Base-by-base conservation (phyloP, 371 early-diverging fungal species). In the Saksenaea vasiformis region DNA sequence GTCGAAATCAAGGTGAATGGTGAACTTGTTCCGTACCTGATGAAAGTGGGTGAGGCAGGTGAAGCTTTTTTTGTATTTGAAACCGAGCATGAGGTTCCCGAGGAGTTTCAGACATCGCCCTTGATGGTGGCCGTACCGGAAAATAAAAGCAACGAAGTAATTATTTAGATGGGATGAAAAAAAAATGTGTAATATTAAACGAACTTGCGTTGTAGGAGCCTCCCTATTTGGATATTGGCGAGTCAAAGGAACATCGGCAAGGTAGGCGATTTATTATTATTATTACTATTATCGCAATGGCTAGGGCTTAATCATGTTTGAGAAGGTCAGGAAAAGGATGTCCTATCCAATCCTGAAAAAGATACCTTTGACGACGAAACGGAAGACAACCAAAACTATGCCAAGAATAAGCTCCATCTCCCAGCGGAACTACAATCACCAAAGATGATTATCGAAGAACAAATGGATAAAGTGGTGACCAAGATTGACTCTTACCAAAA, bases 21-120 rank as follows among this genome's bases (percentile, higher is more conserved):
- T 37, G 69, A 84, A 58, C 62, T 77, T 0, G 86, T 90, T 26
- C 89, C 93, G 66, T 86, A 95, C 65, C 84, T 85, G 24, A 99
- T 99, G 98, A 98, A 96, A 68, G 89, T 99, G 2, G 98, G 99
- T 27, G 97, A 97, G 57, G 94, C 96, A 36, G 99, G 99, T 26
- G 99, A 99, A 74, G 94, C 97, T 1, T 99, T 96, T 73, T 99
- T 99, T 82, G 98, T 99, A 8, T 87, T 95, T 58, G 93, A 94
- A 72, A 88, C 95, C 10, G 92, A 93, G 36, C 88, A 87, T 62
- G 85, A 92, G 26, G 95, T 95, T 2, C 95, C 96, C 26, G 87
- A 89, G 59, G 95, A 95, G 67, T 93, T 93, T 66, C 94, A 91
- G 58, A 97, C 97, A 0, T 94, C 95, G 4, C 97, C 97, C 10